Evolutionary conservation across 768 basidiomycete genomes (phyloP).

Genomic region (Coprinopsis sp.): DNA sequence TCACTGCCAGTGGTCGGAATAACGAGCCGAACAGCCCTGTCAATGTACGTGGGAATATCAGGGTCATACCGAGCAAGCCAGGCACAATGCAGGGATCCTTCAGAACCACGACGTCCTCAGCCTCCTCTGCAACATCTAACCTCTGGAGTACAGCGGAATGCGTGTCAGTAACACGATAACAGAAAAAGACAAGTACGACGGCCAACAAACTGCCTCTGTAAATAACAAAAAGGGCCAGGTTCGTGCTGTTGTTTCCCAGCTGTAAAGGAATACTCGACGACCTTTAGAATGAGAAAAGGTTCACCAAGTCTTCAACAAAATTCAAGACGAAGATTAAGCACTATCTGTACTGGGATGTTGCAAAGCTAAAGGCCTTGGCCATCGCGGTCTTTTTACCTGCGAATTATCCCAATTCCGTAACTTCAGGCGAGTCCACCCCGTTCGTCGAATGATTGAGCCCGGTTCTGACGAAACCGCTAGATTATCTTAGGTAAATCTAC

Average conservation of each 20-base stretch:
- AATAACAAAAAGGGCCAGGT: not conserved
- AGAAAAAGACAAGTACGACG: not conserved
- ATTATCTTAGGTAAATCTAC: constrained; percentile 54
- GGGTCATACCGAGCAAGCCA: too few species aligned
- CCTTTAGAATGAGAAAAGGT: not conserved
- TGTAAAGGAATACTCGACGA: not conserved
- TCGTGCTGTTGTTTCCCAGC: not conserved
- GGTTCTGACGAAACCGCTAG: constrained; percentile 22
- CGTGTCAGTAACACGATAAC: not conserved
- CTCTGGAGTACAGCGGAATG: too few species aligned
- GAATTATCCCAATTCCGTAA: constrained; percentile 13
- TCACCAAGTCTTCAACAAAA: not conserved
- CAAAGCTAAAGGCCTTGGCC: constrained; percentile 2
- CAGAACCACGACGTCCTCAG: too few species aligned
- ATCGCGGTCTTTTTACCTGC: constrained; percentile 12
- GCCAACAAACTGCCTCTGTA: not conserved
- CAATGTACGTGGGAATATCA: too few species aligned
- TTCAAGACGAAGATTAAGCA: not conserved
- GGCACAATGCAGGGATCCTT: too few species aligned
- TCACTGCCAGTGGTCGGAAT: too few species aligned
- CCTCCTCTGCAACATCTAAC: too few species aligned
- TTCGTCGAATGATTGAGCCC: not conserved
- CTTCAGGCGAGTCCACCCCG: constrained; percentile 9
- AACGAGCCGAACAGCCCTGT: too few species aligned
- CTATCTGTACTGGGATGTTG: not conserved